Evolutionary conservation across 192 early-diverging fungal genomes (phyloP), one percentile per base, ranked within the genome.

Genomic region (Podochytrium sp.): DNA sequence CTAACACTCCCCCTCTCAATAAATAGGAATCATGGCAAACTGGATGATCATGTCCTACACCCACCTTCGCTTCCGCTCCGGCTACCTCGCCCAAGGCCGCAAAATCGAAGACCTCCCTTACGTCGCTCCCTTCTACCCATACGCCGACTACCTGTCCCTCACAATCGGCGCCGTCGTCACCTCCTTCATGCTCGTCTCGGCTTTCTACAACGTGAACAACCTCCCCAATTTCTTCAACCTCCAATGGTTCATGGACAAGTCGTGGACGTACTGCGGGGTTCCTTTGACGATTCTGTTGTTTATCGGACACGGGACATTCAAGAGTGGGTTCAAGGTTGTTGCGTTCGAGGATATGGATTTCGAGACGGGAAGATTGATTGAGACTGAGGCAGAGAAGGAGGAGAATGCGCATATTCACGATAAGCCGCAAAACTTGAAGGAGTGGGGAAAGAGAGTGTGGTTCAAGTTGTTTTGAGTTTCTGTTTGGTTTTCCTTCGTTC

Each of bases 11-110:
- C n/a, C n/a, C n/a, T n/a, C n/a, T n/a, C n/a, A n/a, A n/a, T n/a
- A n/a, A n/a, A n/a, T n/a, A n/a, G n/a, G 50, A 30, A 76, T 76
- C 47, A 57, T 76, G 66, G 18, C 18, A 6, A 56, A 40, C 27
- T 76, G 75, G 75, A 60, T 76, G 55, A 62, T 70, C 39, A 76
- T 76, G 56, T 70, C 65, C 39, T 39, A 50, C 57, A 70, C 63
- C 3, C 75, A 76, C 53, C 35, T 76, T 12, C 53, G 75, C 0
- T 76, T 76, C 75, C 69, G 69, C 14, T 14, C 38, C 18, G 75
- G 65, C 2, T 70, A 49, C 38, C 20, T 60, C 32, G 75, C 75
- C 16, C 75, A 76, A 60, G 66, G 66, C 33, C 0, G 56, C 1
- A 35, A 43, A 25, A 20, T 76, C 2, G 35, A 67, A 25, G 75